A percentile compares a stretch with the other conserved stretches of the same genome.
phyloP scores from a whole-genome alignment of 495 filamentous ascomycete species.

The Daldinia vernicosa region DNA sequence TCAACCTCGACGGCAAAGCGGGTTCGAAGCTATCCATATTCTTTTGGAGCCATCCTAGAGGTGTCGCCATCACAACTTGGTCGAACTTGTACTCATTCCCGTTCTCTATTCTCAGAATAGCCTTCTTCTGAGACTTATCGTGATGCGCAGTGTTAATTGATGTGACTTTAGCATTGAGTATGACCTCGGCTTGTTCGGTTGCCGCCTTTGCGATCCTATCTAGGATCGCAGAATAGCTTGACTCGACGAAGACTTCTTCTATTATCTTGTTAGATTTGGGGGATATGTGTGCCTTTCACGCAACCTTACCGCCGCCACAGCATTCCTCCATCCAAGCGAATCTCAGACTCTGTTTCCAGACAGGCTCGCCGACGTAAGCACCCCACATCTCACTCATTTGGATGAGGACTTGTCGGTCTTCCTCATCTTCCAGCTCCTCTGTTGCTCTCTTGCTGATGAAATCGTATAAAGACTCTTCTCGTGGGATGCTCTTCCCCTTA shows the following conservation, averaged over 20 bases:
- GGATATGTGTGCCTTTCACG: background rate
- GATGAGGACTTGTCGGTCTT: constrained; percentile 44
- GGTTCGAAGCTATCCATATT: constrained; percentile 69
- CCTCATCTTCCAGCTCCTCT: constrained; percentile 31
- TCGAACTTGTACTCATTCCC: constrained; percentile 62
- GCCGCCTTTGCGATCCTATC: constrained; percentile 63
- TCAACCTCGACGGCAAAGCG: constrained; percentile 62
- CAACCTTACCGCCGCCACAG: constrained; percentile 70
- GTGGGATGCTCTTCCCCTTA: constrained; percentile 60
- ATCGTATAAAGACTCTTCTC: constrained; percentile 68
- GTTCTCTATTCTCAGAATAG: constrained; percentile 50
- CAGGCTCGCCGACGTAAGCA: constrained; percentile 72
- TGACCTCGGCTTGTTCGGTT: constrained; percentile 61
- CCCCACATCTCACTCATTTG: constrained; percentile 74
- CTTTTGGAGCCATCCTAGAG: constrained; percentile 77
- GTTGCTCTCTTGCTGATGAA: constrained; percentile 63
- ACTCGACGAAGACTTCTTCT: constrained; percentile 76
- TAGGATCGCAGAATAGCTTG: constrained; percentile 72
- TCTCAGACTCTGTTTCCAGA: constrained; percentile 73
- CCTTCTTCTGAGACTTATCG: constrained; percentile 47
- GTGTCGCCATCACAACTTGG: constrained; percentile 74
- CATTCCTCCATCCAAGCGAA: constrained; percentile 81
- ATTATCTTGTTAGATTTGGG: constrained; percentile 3
- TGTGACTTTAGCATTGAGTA: constrained; percentile 60
- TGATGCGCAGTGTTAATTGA: constrained; percentile 49